Base-by-base conservation (phyloP, 2,329 filamentous ascomycete genomes). In the Botryotinia narcissicola region DNA sequence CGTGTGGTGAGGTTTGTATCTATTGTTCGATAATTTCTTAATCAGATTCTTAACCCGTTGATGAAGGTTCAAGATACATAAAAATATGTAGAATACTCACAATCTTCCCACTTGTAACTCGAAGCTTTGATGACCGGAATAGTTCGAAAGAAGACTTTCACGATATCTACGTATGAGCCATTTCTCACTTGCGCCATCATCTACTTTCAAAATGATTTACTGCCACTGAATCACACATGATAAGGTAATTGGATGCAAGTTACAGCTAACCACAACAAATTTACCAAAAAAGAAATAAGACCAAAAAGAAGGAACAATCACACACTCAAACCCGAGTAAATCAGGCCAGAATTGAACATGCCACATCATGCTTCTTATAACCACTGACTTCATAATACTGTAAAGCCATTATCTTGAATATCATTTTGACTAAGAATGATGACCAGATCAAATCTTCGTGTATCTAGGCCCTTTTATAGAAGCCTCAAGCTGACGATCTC, bases 41-140 rank as follows among this genome's bases (percentile, higher is more conserved):
- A n/a, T n/a, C n/a, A 14, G 10, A n/a, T 4, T 14, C 10, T n/a
- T 6, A 14, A 6, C 4, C 48, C 25, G 6, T 3, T 6, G 0
- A 14, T n/a, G 10, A 14, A n/a, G 0, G 25, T 14, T 14, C 10
- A 51, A 51, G 48, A n/a, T 25, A 51, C 12, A 6, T n/a, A 51
- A 6, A 51, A n/a, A 51, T 14, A n/a, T n/a, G 48, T 51, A 25
- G 25, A n/a, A 0, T n/a, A n/a, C 25, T 51, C 1, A 10, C 10
- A n/a, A 0, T 51, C 10, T n/a, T 51, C 22, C 4, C 22, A n/a
- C 12, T 4, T 51, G 25, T 14, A 51, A 4, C 5, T 51, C 25
- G 1, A 5, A 14, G 25, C 25, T 51, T n/a, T 4, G 8, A 51
- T 14, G 25, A n/a, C 10, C 22, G 4, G 25, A n/a, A 51, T 14